Base-by-base conservation (phyloP, 805 yeast genomes). In the Ogataea polymorpha region DNA sequence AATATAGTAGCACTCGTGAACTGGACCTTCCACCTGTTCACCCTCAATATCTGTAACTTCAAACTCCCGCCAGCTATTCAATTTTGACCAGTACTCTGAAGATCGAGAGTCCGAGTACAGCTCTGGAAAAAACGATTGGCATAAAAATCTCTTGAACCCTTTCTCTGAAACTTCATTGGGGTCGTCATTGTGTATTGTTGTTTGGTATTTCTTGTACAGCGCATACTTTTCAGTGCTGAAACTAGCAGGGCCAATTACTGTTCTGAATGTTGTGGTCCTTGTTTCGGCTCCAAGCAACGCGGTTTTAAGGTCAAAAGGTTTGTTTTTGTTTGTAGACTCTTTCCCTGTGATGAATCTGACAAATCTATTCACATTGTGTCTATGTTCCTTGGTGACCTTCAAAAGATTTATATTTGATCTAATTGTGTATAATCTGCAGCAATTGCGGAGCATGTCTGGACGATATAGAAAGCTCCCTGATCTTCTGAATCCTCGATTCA, bases 361-460 rank as follows among this genome's bases (percentile, higher is more conserved):
- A 51, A 86, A 84, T 48, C 82, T 68, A 51, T 83, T 86, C 4
- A 87, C 56, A 3, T 72, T 70, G 43, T 80, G 78, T 27, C 88
- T 71, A 41, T 80, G 82, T 35, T 86, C 90, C 56, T 86, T 87
- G 17, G 70, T 63, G 5, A 81, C 59, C 26, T 68, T 67, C 50
- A 80, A 70, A 37, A 50, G 38, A 18, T 55, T 55, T 13, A 74
- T 61, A 16, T 67, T 67, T 0, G 95, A 80, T 39, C 96, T 61
- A 13, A 89, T 86, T 0, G 96, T 82, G 58, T 78, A 86, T 59
- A 80, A 72, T 15, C 90, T 71, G 53, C 97, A 89, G 57, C 97
- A 89, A 30, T 78, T 77, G 28, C 89, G 61, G 23, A 83, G 55
- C 46, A 78, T 60, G 57, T 90, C 96, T 0, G 86, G 79, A 53